These are phyloP conservation scores for Phytophthora palmivora DNA, from an alignment of 352 stramenopile genomes.

Conservation along the genomic window DNA sequence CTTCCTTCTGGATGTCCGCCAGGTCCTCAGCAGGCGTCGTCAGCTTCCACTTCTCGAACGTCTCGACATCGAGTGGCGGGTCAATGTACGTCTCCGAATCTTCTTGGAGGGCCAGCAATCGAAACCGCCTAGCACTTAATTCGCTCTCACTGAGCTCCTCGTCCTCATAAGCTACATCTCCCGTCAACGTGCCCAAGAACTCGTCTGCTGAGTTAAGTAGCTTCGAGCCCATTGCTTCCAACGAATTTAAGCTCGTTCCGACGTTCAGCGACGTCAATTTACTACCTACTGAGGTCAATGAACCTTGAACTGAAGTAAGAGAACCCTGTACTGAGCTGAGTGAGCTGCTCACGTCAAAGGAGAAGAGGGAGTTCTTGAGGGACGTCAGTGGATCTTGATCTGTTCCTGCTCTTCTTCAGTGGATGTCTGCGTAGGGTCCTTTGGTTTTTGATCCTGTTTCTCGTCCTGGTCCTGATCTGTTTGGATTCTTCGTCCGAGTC, in stretches of 20 bases:
- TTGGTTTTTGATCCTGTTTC: not conserved
- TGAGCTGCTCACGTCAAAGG: conserved; percentile 51
- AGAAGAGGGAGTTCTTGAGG: conserved; percentile 60
- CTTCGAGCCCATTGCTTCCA: conserved; percentile 71
- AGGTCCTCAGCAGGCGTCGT: conserved; percentile 44
- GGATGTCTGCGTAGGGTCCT: conserved; percentile 1
- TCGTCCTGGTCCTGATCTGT: conserved; percentile 6
- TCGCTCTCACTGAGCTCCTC: conserved; percentile 44
- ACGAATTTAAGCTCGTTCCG: conserved; percentile 40
- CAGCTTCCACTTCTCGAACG: conserved; percentile 71
- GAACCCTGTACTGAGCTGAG: conserved; percentile 37
- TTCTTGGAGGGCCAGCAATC: conserved; percentile 68
- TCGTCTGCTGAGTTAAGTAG: conserved; percentile 75
- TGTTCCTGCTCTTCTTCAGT: conserved; percentile 15
- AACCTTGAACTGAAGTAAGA: conserved; percentile 41
- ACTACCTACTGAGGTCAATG: conserved; percentile 43
- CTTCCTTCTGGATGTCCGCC: conserved; percentile 51
- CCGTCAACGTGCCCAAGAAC: conserved; percentile 57
- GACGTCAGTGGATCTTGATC: conserved; percentile 21
- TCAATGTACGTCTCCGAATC: conserved; percentile 72
- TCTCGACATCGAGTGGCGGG: conserved; percentile 59
- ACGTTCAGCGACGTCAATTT: conserved; percentile 45
- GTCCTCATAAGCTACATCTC: conserved; percentile 36
- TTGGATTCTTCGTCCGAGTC: conserved; percentile 30
- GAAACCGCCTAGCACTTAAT: conserved; percentile 60